Evolutionary conservation across 805 yeast genomes (phyloP).

Genomic region (Saitoella complicata): DNA sequence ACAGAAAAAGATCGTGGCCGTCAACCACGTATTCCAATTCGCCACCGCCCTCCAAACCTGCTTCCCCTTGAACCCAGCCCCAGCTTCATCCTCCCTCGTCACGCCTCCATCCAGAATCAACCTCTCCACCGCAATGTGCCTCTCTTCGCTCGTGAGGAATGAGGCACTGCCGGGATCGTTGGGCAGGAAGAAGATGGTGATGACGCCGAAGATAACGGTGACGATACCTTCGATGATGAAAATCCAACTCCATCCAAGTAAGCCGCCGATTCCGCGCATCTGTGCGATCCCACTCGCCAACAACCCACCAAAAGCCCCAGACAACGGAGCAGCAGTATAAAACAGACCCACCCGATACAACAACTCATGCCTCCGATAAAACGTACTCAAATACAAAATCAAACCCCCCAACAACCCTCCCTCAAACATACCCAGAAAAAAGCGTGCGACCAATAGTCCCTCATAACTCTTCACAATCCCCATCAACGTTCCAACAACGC

Average conservation of each 20-base stretch:
- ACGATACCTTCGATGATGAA: conserved; percentile 34
- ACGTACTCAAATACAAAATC: conserved; percentile 24
- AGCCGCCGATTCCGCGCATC: conserved; percentile 22
- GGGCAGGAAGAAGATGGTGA: conserved; percentile 33
- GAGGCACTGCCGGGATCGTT: conserved; percentile 57
- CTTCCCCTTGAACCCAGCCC: background rate
- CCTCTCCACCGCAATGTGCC: no score
- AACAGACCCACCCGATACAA: conserved; percentile 26
- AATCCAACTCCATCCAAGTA: conserved; percentile 37
- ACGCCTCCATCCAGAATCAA: no score
- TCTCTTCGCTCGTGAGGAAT: conserved; percentile 33
- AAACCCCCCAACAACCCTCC: conserved; percentile 31
- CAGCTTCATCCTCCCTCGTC: no score
- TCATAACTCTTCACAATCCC: conserved; percentile 31
- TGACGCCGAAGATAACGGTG: conserved; percentile 20
- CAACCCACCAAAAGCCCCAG: conserved; percentile 26
- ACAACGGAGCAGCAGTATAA: conserved; percentile 24
- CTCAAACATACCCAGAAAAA: conserved; percentile 29
- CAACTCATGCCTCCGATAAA: conserved; percentile 25
- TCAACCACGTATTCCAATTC: background rate
- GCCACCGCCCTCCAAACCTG: background rate
- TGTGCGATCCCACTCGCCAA: no score
- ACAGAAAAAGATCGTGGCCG: no score
- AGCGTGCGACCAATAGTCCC: conserved; percentile 30
- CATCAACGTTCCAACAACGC: conserved; percentile 32